Evolutionary conservation across 129 eudicot genomes (phyloP), one percentile per base, ranked within the genome.

Genomic region (Artemisia tridentata): DNA sequence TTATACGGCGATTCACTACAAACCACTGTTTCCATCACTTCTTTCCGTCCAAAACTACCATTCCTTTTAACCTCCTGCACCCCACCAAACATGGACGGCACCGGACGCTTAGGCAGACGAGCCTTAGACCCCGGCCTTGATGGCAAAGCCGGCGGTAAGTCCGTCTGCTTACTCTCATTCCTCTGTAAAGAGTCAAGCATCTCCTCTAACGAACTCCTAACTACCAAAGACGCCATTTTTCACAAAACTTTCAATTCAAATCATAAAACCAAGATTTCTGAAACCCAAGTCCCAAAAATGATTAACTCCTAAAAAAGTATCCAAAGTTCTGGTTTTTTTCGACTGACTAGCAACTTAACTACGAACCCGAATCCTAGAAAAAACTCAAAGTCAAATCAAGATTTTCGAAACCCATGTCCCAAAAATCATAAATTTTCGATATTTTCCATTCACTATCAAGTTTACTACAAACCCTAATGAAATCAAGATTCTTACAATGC

Each of bases 181-280:
- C 72, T 83, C 74, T 76, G 86, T 75, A 93, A 86, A 51, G 82
- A 75, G 13, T 89, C 92, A 47, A 93, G 75, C 98, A 93, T 87
- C 77, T 87, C 98, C 85, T 93, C 98, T 79, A 93, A 74, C 41
- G 98, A 93, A 69, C 98, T 93, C 63, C 95, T 84, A 77, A 79
- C 79, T 47, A 80, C 31, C 72, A 72, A 60, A 38, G 45, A 38
- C 10, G 45, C 45, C 45, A 38, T 38, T 38, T 38, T 38, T 38
- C 45, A 38, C 45, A 38, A 38, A 34, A 0, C 7, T 5, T 34
- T 31, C 38, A 31, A 31, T 5, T 31, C 38, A 31, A 7, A 31
- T 31, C 38, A 31, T 31, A 50, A 50, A 50, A 11, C 54, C n/a
- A 50, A 50, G 16, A 50, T 50, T 50, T n/a, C 55, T 18, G 0